Base-by-base conservation (phyloP, 768 basidiomycete genomes). In the Piloderma croceum region DNA sequence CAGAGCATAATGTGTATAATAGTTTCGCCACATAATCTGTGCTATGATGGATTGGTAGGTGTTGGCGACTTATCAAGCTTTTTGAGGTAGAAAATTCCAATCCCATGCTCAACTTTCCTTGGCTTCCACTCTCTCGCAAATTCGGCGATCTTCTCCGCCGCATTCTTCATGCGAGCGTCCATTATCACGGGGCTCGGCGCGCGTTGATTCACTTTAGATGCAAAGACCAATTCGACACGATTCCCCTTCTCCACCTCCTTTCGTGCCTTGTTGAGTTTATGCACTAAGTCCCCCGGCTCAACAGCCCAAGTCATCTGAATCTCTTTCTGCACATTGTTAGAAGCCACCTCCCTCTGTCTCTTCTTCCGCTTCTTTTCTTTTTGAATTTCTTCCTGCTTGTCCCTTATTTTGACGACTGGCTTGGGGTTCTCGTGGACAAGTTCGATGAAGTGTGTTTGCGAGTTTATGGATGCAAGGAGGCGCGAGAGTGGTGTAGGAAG, bases 241-340 rank as follows among this genome's bases (percentile, higher is more conserved):
- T 64, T 58, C 0, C 83, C 83, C 47, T 76, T 76, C 49, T 72
- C 73, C 40, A 91, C 59, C 27, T 81, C 73, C 38, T 70, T 64
- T 37, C 65, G 58, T 17, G 71, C 73, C 57, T 79, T 81, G 39
- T 63, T 66, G 24, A 90, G 43, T 57, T 87, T 90, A 58, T 82
- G 81, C 25, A 65, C 67, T 15, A 81, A 51, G 51, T 91, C 89
- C 6, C 69, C 74, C 22, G 56, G 47, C 6, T 64, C 75, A 10
- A 79, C 73, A 3, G 65, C 68, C 83, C 86, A 90, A 10, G 79
- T 77, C 34, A 90, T 53, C 60, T 84, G 81, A 4, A 87, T 65
- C 63, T 86, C 81, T 64, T 88, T 89, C 39, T 63, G 54, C 46
- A 61, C 62, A 43, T 67, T 57, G 38, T 62, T 55, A 33, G 59